Evolutionary conservation across 768 basidiomycete species (phyloP), one percentile per base, ranked within the genome.

Genomic region (Boletus sp.): DNA sequence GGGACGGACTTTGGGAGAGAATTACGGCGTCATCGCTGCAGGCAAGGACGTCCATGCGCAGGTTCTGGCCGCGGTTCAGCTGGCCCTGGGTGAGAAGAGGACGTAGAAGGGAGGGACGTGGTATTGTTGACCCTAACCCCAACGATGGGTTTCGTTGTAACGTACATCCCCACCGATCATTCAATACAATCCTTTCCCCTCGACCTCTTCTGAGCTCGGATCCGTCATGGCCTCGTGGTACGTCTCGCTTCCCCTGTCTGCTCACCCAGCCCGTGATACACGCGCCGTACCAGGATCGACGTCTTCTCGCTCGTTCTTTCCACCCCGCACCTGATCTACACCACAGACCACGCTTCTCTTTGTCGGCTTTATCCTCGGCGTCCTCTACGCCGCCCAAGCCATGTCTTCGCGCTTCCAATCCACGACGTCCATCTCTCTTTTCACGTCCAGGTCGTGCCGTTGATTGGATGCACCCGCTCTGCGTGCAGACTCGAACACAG

Each of bases 21-120:
- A 98, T 70, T 87, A 82, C 67, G 96, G 96, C 1, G 83, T 98
- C 20, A 80, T 98, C 7, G 95, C 92, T 33, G 86, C 90, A 17
- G 85, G 86, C 9, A 85, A 82, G 66, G 85, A 81, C 8, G 78
- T 87, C 3, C 92, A 97, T 62, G 66, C 76, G 0, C 76, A 77
- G 30, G 86, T 94, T 2, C 74, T 98, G 15, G 82, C 80, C 47
- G 93, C 92, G 0, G 84, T 98, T 6, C 82, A 85, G 71, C 75
- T 79, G 60, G 89, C 86, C 2, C 62, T 71, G 48, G 69, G 70
- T 28, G 74, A 77, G 46, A 62, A 28, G 11, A 8, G 30, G 67
- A 9, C n/a, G 18, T 20, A 39, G 32, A 15, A 24, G 39, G 20
- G 7, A 5, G 12, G 17, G 17, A 7, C 11, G 2, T 30, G 33